These are phyloP conservation scores for Ophiostoma himal-ulmi DNA, from an alignment of 2,329 filamentous ascomycete species.

Conservation along the genomic window DNA sequence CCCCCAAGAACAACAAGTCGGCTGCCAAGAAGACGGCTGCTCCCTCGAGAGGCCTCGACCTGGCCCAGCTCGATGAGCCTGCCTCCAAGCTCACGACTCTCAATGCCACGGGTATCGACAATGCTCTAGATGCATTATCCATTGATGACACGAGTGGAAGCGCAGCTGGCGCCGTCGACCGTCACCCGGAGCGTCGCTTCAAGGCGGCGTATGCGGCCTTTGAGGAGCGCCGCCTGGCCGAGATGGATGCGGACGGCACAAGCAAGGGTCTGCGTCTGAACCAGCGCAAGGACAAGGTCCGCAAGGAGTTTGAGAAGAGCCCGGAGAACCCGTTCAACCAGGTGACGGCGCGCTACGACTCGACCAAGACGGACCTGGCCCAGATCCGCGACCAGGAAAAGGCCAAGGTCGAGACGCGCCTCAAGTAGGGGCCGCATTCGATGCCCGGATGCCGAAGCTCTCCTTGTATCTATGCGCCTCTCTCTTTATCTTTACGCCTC, in stretches of 20 bases:
- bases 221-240: slow-evolving; percentile 71
- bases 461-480: not conserved
- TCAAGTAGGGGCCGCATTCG: slow-evolving; percentile 33
- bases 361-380: slow-evolving; percentile 68
- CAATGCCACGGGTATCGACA: slow-evolving; percentile 84
- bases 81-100: slow-evolving; percentile 49
- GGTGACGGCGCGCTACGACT: slow-evolving; percentile 68
- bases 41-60: slow-evolving; percentile 60
- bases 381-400: slow-evolving; percentile 61
- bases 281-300: slow-evolving; percentile 76
- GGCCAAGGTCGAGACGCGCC: slow-evolving; percentile 65
- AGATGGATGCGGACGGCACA: slow-evolving; percentile 77
- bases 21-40: slow-evolving; percentile 55
- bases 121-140: slow-evolving; percentile 80
- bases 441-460: too few relatives aligned
- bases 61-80: slow-evolving; percentile 60
- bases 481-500: not conserved
- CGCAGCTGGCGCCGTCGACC: slow-evolving; percentile 64
- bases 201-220: slow-evolving; percentile 79
- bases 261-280: slow-evolving; percentile 67
- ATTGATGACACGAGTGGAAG: slow-evolving; percentile 39
- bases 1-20: slow-evolving; percentile 62
- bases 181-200: slow-evolving; percentile 80
- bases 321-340: slow-evolving; percentile 96
- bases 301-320: slow-evolving; percentile 91